These are phyloP conservation scores for Hymenoscyphus salicellus DNA, from an alignment of 2,329 filamentous ascomycete genomes.

Conservation along the genomic window DNA sequence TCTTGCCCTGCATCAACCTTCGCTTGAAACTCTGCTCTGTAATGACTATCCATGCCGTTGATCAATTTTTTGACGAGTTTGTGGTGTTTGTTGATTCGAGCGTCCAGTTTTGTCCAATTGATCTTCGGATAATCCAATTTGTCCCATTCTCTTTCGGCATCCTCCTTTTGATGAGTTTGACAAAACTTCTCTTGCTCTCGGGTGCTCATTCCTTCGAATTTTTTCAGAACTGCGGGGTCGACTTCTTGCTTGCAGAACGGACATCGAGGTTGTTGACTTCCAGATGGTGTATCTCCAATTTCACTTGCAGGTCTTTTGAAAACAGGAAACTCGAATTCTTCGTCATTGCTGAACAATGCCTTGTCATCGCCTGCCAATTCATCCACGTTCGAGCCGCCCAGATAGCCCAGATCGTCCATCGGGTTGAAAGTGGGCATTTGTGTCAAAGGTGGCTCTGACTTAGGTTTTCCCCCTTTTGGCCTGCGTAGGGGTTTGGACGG, in stretches of 20 bases:
- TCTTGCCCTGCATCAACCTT: slow-evolving; percentile 56
- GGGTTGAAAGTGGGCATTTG: slow-evolving; percentile 15
- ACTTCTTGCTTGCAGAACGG: slow-evolving; percentile 66
- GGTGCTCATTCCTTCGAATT: slow-evolving; percentile 54
- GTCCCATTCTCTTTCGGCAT: slow-evolving; percentile 44
- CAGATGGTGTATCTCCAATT: slow-evolving; percentile 5
- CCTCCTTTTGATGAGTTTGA: slow-evolving; percentile 55
- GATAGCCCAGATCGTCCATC: not conserved
- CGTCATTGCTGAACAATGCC: slow-evolving; percentile 11
- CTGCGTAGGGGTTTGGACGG: not conserved
- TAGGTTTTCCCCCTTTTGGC: not conserved
- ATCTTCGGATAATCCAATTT: slow-evolving; percentile 64
- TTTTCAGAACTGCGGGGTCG: slow-evolving; percentile 51
- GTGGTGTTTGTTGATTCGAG: slow-evolving; percentile 57
- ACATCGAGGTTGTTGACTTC: slow-evolving; percentile 44
- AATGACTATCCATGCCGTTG: slow-evolving; percentile 54
- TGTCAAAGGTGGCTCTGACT: slow-evolving; percentile 9
- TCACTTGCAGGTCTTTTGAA: slow-evolving; percentile 6
- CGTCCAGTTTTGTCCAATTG: slow-evolving; percentile 61
- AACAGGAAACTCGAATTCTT: not conserved
- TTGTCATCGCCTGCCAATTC: slow-evolving; percentile 12
- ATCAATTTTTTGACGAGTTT: slow-evolving; percentile 57
- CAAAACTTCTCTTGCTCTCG: slow-evolving; percentile 63
- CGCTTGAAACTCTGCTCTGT: slow-evolving; percentile 53
- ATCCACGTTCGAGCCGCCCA: slow-evolving; percentile 2